Percentiles rank a stretch among this genome's conserved stretches.
phyloP scores from a whole-genome alignment of 345 rosid species.

The Eucalyptus tenuipes region DNA sequence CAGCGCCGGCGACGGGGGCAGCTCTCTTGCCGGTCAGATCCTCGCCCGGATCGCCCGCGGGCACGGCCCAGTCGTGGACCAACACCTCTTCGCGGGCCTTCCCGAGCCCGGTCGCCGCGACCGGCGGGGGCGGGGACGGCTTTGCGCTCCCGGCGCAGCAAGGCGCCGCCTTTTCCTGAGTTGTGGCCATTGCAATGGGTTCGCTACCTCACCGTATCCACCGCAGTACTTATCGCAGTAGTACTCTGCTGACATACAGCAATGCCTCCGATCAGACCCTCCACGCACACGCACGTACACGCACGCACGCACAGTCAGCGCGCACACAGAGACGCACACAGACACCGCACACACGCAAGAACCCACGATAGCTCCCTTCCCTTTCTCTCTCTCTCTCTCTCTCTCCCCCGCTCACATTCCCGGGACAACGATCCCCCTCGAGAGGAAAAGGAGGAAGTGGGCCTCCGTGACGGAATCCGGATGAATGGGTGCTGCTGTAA shows the following conservation, averaged over 20 bases:
- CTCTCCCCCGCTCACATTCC: not conserved
- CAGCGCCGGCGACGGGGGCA: slow-evolving; percentile 2
- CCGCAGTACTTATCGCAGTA: not conserved
- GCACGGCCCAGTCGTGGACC: slow-evolving; percentile 22
- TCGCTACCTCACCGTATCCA: slow-evolving; percentile 20
- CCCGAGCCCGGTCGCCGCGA: not conserved
- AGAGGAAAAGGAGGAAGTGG: not conserved
- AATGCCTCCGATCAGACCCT: not conserved
- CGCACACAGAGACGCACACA: not conserved
- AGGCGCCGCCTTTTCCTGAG: slow-evolving; percentile 56
- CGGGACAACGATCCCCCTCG: not conserved
- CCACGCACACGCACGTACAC: not conserved
- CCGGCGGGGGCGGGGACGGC: not conserved
- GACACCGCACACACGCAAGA: not conserved
- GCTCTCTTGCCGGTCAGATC: slow-evolving; percentile 14
- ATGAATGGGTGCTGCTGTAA: not conserved
- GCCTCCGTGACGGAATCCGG: not conserved
- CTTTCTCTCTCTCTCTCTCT: not conserved
- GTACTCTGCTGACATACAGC: slow-evolving; percentile 50
- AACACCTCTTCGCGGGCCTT: not conserved
- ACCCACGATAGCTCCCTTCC: not conserved
- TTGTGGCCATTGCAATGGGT: slow-evolving; percentile 66
- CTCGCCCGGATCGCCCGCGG: slow-evolving; percentile 5
- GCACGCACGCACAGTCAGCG: not conserved
- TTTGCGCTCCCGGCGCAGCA: slow-evolving; percentile 13